Conservation (phyloP, 495 filamentous ascomycete genomes). For the Amphirosellinia nigrospora region DNA sequence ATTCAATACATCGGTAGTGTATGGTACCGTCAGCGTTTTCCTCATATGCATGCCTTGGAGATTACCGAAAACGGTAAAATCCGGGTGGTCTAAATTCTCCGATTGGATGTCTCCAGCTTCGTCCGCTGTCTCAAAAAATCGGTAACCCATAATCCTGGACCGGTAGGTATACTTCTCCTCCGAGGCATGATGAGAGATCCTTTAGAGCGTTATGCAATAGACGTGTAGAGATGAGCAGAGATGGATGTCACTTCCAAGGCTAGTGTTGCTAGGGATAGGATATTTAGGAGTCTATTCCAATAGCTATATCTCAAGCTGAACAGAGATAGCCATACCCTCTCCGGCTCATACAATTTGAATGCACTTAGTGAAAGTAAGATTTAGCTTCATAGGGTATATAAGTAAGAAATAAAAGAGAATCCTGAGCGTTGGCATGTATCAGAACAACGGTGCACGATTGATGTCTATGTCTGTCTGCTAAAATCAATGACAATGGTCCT, state of each 20-base stretch:
- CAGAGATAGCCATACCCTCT: no score
- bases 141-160: not conserved
- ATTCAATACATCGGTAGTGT: not conserved
- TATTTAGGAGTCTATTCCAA: not conserved
- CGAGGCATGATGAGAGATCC: not conserved
- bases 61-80: not conserved
- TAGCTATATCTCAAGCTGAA: no score
- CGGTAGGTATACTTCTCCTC: not conserved
- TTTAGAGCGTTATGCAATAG: not conserved
- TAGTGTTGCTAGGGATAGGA: not conserved
- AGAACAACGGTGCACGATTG: not conserved
- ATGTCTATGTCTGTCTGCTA: not conserved
- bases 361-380: no score
- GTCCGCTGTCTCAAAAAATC: not conserved
- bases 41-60: not conserved
- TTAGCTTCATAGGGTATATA: not conserved
- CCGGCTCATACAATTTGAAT: no score
- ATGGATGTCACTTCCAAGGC: not conserved
- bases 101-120: not conserved
- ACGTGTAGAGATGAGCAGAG: not conserved
- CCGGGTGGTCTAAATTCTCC: not conserved
- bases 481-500: not conserved
- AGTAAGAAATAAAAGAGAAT: not conserved
- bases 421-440: not conserved
- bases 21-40: no score